phyloP scores from a whole-genome alignment of 345 rosid species.

The Melastoma malabathricum region DNA sequence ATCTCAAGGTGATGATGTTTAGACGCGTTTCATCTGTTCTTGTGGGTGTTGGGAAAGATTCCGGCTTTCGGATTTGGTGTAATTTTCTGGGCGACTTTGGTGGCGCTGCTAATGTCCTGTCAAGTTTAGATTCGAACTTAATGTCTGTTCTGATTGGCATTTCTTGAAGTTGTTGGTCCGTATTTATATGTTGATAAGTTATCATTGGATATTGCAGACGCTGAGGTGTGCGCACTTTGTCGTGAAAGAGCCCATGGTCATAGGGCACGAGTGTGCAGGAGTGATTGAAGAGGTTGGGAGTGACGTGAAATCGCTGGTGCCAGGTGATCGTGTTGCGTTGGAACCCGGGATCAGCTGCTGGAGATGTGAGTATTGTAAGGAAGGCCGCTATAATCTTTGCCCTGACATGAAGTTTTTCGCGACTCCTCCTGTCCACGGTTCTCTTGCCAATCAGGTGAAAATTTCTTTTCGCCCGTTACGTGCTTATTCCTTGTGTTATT shows the following conservation, averaged over 20 bases:
- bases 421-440: constrained; percentile 79
- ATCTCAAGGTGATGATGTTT: constrained; percentile 49
- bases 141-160: too few species aligned
- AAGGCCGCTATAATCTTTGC: constrained; percentile 73
- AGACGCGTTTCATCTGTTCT: not conserved
- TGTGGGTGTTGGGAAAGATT: too few species aligned
- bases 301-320: constrained; percentile 46
- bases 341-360: constrained; percentile 89
- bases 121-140: too few species aligned
- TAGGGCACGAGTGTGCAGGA: constrained; percentile 94
- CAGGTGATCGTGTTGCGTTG: constrained; percentile 71
- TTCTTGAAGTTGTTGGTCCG: too few species aligned
- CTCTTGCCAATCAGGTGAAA: constrained; percentile 66
- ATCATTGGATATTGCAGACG: constrained; percentile 17
- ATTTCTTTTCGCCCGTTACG: too few species aligned
- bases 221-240: constrained; percentile 56
- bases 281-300: constrained; percentile 65
- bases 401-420: constrained; percentile 90
- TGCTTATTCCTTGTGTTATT: too few species aligned
- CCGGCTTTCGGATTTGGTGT: too few species aligned
- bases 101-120: too few species aligned
- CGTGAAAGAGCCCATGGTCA: constrained; percentile 85
- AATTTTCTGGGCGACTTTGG: too few species aligned
- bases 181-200: too few species aligned
- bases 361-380: constrained; percentile 53